Base-by-base conservation (phyloP, 345 rosid genomes). In the Populus ilicifolia region DNA sequence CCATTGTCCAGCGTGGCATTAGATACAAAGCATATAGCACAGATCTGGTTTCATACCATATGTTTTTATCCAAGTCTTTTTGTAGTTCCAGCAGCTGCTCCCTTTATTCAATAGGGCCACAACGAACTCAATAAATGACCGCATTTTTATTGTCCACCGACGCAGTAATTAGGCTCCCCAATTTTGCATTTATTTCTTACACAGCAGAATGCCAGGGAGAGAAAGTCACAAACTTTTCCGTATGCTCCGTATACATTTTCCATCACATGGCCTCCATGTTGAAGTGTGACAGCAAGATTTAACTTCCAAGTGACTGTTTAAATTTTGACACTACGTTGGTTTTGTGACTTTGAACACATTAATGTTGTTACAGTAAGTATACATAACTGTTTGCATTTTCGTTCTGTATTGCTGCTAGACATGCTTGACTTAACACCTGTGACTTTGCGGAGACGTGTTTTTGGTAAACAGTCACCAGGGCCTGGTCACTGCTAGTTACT, bases 211-310 rank as follows among this genome's bases (percentile, higher is more conserved):
- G 39, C n/a, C n/a, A 65, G 71, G 61, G 67, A 72, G 13, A 38
- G 29, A 39, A 65, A 27, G 39, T 67, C 1, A 2, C 65, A n/a
- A n/a, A 48, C 52, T 0, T 72, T 80, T 82, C 83, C 83, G 87
- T 82, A 82, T 72, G 77, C 69, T 27, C 73, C 61, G 66, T 30
- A 73, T 56, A 8, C 65, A 70, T 30, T 74, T 73, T 33, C 67
- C 80, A 44, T 71, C 85, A 81, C 83, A 75, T 84, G 85, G 79
- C 86, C 86, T 76, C 36, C 80, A 46, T 23, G 50, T 44, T 59
- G 50, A 62, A n/a, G 71, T 46, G 70, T 75, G 70, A 44, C 69
- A 48, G 21, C 21, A 3, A 30, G 65, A 29, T 69, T 79, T 30
- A 59, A 29, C 36, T 20, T 43, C 25, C n/a, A 33, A 54, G 17